Conservation (phyloP, 2,329 filamentous ascomycete genomes). For the Trichoderma semiorbis region DNA sequence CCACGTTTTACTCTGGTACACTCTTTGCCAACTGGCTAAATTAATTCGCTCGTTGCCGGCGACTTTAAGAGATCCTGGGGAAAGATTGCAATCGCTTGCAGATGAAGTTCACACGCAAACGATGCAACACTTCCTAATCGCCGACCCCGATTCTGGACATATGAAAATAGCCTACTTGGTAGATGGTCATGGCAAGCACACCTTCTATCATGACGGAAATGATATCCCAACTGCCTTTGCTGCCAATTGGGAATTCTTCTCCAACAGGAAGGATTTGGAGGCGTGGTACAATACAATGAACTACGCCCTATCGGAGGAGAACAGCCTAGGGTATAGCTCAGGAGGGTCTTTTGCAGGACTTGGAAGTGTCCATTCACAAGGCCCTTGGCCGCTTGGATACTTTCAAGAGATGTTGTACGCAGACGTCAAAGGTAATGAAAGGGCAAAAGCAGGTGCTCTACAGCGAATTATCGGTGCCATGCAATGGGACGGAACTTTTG, state of each 20-base stretch:
- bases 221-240: neutral
- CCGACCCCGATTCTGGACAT: neutral
- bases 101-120: neutral
- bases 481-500: neutral
- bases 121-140: neutral
- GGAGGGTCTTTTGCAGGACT: neutral
- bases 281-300: neutral
- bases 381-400: neutral
- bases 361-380: neutral
- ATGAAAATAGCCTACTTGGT: neutral
- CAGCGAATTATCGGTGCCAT: neutral
- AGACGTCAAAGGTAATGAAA: neutral
- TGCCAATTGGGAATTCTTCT: neutral
- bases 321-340: neutral
- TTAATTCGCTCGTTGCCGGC: neutral
- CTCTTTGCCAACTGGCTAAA: neutral
- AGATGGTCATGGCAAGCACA: neutral
- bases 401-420: neutral
- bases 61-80: neutral
- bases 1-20: neutral
- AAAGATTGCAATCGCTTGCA: neutral
- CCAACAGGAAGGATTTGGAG: neutral
- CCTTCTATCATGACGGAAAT: neutral
- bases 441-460: neutral
- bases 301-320: neutral